A percentile compares a stretch with the other conserved stretches of the same genome.
Evolutionary conservation across 2,329 filamentous ascomycete genomes (phyloP).

Genomic region (Pestalotiopsis sp.): DNA sequence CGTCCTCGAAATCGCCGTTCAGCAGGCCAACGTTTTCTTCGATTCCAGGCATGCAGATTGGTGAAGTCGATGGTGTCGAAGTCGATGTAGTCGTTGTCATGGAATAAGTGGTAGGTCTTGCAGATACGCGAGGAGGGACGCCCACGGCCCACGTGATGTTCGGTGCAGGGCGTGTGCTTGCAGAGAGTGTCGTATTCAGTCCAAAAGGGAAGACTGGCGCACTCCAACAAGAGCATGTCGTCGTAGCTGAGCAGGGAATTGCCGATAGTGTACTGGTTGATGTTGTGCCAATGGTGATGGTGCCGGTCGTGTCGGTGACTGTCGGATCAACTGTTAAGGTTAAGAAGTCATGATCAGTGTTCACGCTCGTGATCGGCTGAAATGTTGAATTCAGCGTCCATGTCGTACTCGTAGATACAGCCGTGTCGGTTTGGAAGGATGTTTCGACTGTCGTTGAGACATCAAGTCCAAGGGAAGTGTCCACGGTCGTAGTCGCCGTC

Average conservation of each 20-base stretch:
- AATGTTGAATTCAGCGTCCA: not conserved
- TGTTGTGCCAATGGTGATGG: not conserved
- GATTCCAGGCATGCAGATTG: not conserved
- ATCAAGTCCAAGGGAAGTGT: not conserved
- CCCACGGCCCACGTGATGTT: not conserved
- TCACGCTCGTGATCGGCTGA: not conserved
- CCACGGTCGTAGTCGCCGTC: not conserved
- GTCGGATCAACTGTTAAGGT: not conserved
- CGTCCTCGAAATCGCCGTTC: conserved; percentile 10
- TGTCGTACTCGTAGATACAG: not conserved
- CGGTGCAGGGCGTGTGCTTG: not conserved
- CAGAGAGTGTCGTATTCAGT: not conserved
- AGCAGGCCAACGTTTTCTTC: conserved; percentile 1
- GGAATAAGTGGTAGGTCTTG: not conserved
- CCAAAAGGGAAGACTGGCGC: not conserved
- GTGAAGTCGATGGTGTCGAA: not conserved
- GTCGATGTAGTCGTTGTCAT: not conserved
- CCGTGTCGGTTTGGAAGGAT: not conserved
- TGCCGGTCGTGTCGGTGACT: not conserved
- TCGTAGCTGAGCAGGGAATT: not conserved
- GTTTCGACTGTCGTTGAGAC: not conserved
- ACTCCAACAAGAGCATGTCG: not conserved
- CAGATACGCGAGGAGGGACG: not conserved
- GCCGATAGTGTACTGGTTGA: not conserved
- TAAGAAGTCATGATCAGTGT: not conserved